phyloP scores from a whole-genome alignment of 2,329 filamentous ascomycete genomes.

The Camillea tinctor region DNA sequence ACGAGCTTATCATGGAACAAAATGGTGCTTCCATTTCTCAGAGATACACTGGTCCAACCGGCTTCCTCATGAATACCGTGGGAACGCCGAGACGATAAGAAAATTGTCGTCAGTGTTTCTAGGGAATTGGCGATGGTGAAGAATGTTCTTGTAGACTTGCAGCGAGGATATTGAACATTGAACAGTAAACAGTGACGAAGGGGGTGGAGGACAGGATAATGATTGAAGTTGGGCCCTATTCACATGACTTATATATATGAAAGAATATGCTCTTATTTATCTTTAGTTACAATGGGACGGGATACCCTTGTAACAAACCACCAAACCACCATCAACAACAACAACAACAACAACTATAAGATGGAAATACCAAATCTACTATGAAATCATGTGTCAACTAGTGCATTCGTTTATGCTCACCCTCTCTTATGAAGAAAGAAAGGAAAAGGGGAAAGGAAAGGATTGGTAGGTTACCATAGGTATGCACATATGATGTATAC shows the following conservation, averaged over 20 bases:
- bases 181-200: neutral
- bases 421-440: too few species aligned
- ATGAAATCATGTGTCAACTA: neutral
- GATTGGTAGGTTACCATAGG: too few species aligned
- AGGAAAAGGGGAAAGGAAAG: too few species aligned
- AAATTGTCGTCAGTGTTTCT: too few species aligned
- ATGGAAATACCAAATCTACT: neutral
- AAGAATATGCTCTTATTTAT: neutral
- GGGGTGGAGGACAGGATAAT: too few species aligned
- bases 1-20: slow-evolving; percentile 18
- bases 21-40: slow-evolving; percentile 16
- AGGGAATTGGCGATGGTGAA: too few species aligned
- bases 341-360: neutral
- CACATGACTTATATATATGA: neutral
- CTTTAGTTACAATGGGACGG: neutral
- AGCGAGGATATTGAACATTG: neutral
- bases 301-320: neutral
- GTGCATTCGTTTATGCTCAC: neutral
- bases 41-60: slow-evolving; percentile 17
- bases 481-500: too few species aligned
- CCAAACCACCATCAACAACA: too few species aligned
- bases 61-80: neutral
- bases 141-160: neutral
- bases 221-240: neutral
- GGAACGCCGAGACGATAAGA: neutral